A percentile compares a stretch with the other conserved stretches of the same genome.
These are phyloP conservation scores for Teunomyces tritomae DNA, from an alignment of 805 yeast species.

Conservation along the genomic window DNA sequence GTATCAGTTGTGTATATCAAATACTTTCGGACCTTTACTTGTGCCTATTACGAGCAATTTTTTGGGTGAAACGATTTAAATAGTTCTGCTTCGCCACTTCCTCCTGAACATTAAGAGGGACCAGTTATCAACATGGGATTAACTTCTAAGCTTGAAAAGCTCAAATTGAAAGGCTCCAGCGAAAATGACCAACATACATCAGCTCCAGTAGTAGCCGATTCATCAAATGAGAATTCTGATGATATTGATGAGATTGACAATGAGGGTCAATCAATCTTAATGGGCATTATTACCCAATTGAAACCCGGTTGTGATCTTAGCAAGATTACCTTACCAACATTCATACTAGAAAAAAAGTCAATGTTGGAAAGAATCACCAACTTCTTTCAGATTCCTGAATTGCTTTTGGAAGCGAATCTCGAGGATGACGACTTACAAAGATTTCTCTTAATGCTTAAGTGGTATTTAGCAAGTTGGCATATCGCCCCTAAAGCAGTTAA, in stretches of 20 bases:
- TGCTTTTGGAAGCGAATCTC: constrained; percentile 66
- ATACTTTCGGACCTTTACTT: neutral
- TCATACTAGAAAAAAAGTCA: constrained; percentile 89
- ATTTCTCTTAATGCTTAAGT: constrained; percentile 70
- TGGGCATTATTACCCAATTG: constrained; percentile 86
- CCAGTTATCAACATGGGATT: constrained; percentile 22
- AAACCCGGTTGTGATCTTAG: constrained; percentile 91
- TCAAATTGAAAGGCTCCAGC: constrained; percentile 16
- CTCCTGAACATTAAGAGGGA: neutral
- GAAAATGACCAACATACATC: constrained; percentile 7
- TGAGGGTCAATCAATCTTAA: constrained; percentile 80
- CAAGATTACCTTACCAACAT: constrained; percentile 91
- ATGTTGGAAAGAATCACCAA: constrained; percentile 96
- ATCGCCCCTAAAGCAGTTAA: constrained; percentile 98
- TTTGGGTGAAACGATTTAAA: neutral
- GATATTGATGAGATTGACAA: constrained; percentile 92
- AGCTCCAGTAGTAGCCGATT: neutral
- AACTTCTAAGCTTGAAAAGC: constrained; percentile 26
- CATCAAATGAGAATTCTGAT: constrained; percentile 37
- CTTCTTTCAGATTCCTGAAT: constrained; percentile 74
- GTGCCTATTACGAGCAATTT: neutral
- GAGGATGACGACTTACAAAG: constrained; percentile 60
- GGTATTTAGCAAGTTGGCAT: constrained; percentile 97
- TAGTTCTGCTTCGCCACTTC: neutral
- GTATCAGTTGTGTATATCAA: neutral